Base-by-base conservation (phyloP, 257 asterid genomes). In the Fraxinus americana region DNA sequence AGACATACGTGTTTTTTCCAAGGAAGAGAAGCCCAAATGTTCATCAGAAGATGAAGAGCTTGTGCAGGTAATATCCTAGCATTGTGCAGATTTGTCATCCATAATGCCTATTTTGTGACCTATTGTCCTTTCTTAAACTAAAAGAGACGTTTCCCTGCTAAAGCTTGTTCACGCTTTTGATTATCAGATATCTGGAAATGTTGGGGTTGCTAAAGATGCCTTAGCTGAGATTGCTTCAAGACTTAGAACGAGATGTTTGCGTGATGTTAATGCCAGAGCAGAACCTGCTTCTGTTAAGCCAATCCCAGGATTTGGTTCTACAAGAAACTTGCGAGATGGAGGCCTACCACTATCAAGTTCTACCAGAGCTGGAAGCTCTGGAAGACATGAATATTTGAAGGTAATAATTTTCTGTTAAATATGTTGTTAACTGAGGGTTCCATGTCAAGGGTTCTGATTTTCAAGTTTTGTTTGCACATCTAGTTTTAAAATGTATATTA, bases 41-140 rank as follows among this genome's bases (percentile, higher is more conserved):
- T 96, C 97, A 45, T 86, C 89, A 50, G 87, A 80, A 67, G 94
- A 92, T 78, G 97, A 91, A 88, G 98, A 91, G 85, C 95, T 93
- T 85, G 97, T 93, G 87, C 98, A 91, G 96, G 98, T 93, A 86
- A 78, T 81, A 77, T 71, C 35, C 34, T 83, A 25, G 17, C 19
- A 63, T 63, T 27, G 27, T 63, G 69, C 69, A 63, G 69, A 63
- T 63, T 63, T 11, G 5, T 61, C 68, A 61, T 63, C n/a, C 69
- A 3, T 27, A 63, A 63, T 63, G 7, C 19, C 11, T 25, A 25
- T 25, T 25, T 4, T 27, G 17, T 63, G 35, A 63, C 36, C 17
- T 25, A 27, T 63, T 73, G 75, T 29, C 35, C 23, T 72, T 27
- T 77, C 75, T 17, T 43, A 67, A 68, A 21, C 50, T 71, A 54